Evolutionary conservation across 148 eudicot genomes (phyloP).

Genomic region (Vaccinium vitisidaea): DNA sequence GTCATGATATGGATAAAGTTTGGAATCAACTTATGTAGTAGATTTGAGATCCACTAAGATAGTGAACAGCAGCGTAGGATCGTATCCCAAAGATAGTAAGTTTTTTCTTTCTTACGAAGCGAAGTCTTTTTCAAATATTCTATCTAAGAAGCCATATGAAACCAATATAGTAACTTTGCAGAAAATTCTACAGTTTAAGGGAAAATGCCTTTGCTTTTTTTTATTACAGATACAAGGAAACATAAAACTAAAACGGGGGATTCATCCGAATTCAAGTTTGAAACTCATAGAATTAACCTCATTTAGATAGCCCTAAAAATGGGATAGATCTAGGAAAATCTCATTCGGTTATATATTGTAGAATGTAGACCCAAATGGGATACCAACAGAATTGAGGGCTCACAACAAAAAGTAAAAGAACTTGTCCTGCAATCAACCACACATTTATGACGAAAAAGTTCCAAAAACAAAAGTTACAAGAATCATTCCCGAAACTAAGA

Average conservation of each 20-base stretch:
- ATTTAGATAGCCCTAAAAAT: background rate
- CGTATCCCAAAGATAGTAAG: background rate
- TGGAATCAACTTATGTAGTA: background rate
- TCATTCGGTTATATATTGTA: background rate
- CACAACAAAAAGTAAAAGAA: too few relatives aligned
- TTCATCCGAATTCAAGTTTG: background rate
- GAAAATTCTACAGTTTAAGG: background rate
- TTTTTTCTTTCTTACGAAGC: slow-evolving; percentile 2
- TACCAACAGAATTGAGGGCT: background rate
- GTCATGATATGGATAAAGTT: background rate
- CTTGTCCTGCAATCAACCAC: background rate
- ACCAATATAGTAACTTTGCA: background rate
- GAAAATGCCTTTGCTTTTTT: background rate
- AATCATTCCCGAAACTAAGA: background rate
- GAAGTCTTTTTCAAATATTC: background rate
- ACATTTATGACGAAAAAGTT: background rate
- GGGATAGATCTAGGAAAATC: background rate
- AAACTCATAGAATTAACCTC: background rate
- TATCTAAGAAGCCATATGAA: background rate
- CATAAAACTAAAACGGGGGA: background rate
- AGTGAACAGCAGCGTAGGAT: background rate
- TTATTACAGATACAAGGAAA: background rate
- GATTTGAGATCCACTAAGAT: background rate
- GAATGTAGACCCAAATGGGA: background rate
- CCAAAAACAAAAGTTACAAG: background rate